Evolutionary conservation across 78 protist species (phyloP).

Genomic region (Capsaspora owczarzaki): DNA sequence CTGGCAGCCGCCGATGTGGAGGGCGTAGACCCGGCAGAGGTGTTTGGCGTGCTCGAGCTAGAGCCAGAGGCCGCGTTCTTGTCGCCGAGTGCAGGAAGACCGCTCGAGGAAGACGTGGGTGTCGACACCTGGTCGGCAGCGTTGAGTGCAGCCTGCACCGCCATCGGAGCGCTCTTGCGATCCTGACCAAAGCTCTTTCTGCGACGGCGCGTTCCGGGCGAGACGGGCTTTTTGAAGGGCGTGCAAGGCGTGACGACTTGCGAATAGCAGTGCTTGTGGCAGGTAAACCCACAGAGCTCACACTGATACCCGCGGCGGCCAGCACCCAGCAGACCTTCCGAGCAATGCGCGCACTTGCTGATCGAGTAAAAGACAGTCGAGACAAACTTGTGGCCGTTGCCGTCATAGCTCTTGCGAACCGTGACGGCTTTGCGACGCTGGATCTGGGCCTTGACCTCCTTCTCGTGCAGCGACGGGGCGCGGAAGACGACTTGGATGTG

Average conservation of each 20-base stretch:
- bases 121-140: no score
- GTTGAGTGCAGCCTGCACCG: no score
- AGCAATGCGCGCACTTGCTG: background rate
- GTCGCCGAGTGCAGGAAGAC: no score
- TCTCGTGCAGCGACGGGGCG: no score
- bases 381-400: background rate
- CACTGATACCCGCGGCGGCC: background rate
- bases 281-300: background rate
- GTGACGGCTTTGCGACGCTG: background rate
- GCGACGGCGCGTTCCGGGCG: background rate
- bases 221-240: background rate
- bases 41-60: background rate
- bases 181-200: no score
- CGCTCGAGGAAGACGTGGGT: no score
- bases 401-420: background rate
- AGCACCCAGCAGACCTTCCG: background rate
- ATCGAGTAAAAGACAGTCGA: background rate
- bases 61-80: background rate
- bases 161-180: background rate
- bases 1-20: no score
- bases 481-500: no score
- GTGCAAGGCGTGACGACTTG: no score
- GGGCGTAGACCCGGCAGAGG: no score
- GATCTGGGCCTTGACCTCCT: background rate
- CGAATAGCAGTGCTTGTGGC: background rate